phyloP scores from a whole-genome alignment of 331 rosid species.

The Acacia concinna region DNA sequence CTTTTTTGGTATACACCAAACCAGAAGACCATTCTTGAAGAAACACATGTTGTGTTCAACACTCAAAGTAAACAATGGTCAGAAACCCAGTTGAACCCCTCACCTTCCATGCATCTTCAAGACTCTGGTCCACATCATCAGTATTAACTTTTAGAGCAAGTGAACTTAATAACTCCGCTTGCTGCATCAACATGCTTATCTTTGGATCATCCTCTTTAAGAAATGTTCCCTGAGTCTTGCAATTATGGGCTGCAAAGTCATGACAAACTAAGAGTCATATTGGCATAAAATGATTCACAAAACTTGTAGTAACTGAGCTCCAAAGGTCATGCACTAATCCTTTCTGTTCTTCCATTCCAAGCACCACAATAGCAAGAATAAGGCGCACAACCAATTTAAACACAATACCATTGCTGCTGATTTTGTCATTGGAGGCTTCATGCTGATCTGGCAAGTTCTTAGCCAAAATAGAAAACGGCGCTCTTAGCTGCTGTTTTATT shows the following conservation, averaged over 20 bases:
- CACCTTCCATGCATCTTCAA: conserved; percentile 92
- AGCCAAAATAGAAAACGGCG: conserved; percentile 64
- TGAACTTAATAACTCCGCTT: conserved; percentile 78
- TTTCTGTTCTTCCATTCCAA: conserved; percentile 26
- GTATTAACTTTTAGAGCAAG: conserved; percentile 70
- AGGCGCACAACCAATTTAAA: conserved; percentile 20
- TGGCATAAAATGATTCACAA: conserved; percentile 29
- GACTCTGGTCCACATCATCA: conserved; percentile 77
- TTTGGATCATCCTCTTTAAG: conserved; percentile 74
- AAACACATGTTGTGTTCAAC: conserved; percentile 9
- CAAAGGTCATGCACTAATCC: background rate
- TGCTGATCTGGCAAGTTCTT: conserved; percentile 49
- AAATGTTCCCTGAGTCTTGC: conserved; percentile 55
- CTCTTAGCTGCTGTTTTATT: conserved; percentile 56
- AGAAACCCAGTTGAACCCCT: conserved; percentile 35
- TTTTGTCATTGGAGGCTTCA: conserved; percentile 40
- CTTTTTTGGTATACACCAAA: background rate
- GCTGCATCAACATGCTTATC: conserved; percentile 64
- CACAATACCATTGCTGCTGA: conserved; percentile 48
- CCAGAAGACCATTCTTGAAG: conserved; percentile 1
- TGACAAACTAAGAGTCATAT: conserved; percentile 29
- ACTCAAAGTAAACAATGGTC: conserved; percentile 15
- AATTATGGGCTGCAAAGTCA: conserved; percentile 46
- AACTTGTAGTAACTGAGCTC: background rate
- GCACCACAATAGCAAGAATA: conserved; percentile 29